Evolutionary conservation across 441 rosid genomes (phyloP).

Genomic region (Adansonia grandidieri): DNA sequence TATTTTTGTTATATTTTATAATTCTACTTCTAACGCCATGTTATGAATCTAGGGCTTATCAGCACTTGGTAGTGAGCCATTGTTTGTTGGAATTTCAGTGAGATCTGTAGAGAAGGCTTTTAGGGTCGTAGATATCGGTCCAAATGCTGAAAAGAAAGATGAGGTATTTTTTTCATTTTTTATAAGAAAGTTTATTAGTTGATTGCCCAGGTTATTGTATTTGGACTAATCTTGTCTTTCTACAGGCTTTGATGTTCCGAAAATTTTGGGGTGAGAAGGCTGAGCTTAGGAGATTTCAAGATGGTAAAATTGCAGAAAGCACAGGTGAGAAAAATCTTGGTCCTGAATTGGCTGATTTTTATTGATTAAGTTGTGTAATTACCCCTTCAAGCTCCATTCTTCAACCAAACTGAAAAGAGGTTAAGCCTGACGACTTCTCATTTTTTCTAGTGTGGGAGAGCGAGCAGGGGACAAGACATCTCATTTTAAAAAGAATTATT

Average conservation of each 20-base stretch:
- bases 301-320: constrained; percentile 96
- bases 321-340: constrained; percentile 55
- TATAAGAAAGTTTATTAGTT: constrained; percentile 17
- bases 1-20: constrained; percentile 2
- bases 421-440: constrained; percentile 24
- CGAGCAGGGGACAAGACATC: constrained; percentile 78
- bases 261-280: constrained; percentile 93
- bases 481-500: constrained; percentile 70
- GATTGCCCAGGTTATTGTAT: not conserved
- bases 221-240: constrained; percentile 31
- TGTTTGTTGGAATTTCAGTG: constrained; percentile 74
- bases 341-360: constrained; percentile 24
- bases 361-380: constrained; percentile 25
- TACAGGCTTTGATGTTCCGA: constrained; percentile 70
- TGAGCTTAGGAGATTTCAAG: constrained; percentile 88
- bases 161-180: constrained; percentile 54
- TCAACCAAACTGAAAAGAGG: not conserved
- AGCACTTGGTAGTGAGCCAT: constrained; percentile 57
- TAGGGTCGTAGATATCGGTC: constrained; percentile 87
- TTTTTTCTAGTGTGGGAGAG: constrained; percentile 74
- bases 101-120: constrained; percentile 76
- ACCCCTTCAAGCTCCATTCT: constrained; percentile 7
- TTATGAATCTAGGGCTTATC: constrained; percentile 70
- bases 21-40: constrained; percentile 15
- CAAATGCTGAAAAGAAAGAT: constrained; percentile 86